phyloP scores from a whole-genome alignment of 176 grass and related monocot genomes.

The Triticum urartu region DNA sequence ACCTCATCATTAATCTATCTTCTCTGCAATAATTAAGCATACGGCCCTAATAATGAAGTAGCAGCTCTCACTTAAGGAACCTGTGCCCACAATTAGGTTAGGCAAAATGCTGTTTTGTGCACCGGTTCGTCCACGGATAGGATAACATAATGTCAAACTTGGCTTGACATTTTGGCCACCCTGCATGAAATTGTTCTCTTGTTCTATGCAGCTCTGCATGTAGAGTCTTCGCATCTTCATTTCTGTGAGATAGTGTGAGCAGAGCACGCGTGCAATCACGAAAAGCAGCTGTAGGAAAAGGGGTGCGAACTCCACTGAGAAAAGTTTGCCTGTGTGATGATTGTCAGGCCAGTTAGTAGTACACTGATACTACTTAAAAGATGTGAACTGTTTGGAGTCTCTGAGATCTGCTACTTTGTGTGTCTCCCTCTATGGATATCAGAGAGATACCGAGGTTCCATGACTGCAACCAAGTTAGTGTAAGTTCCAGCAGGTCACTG shows the following conservation, averaged over 20 bases:
- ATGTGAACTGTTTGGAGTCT: too few relatives aligned
- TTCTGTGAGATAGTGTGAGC: neutral
- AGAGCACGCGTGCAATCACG: slow-evolving; percentile 14
- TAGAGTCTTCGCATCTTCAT: neutral
- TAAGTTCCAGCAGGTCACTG: slow-evolving; percentile 4
- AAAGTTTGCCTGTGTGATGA: neutral
- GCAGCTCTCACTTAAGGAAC: too few relatives aligned
- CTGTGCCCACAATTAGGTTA: neutral
- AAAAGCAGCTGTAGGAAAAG: slow-evolving; percentile 10
- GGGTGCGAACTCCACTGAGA: neutral
- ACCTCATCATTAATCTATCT: slow-evolving; percentile 7
- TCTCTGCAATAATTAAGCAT: neutral
- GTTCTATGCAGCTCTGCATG: neutral
- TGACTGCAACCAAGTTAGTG: neutral
- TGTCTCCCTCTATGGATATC: slow-evolving; percentile 19
- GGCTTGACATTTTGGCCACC: slow-evolving; percentile 14
- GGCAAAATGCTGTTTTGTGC: neutral
- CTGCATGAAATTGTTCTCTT: neutral
- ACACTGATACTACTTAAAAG: too few relatives aligned
- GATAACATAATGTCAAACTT: neutral
- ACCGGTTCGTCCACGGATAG: neutral
- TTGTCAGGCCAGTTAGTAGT: too few relatives aligned
- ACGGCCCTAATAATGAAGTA: neutral
- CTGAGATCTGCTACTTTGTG: neutral
- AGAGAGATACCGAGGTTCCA: neutral